A percentile compares a stretch with the other conserved stretches of the same genome.
Evolutionary conservation across 805 yeast species (phyloP).

Genomic region (Diddensiella transvaalensis): DNA sequence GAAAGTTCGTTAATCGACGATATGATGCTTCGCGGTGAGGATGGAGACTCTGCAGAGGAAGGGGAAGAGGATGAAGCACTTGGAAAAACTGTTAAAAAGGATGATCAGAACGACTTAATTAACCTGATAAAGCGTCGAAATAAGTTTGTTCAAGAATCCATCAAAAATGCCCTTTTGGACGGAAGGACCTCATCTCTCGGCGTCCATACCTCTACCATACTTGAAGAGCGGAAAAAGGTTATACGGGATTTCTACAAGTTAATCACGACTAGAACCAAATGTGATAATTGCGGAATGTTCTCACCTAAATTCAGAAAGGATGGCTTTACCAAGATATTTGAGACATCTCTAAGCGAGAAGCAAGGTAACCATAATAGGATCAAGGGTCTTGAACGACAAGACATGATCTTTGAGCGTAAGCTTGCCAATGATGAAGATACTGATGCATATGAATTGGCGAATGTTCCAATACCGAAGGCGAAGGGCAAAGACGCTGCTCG

Average conservation of each 20-base stretch:
- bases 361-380: constrained; percentile 73
- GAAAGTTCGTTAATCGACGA: constrained; percentile 75
- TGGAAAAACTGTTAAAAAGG: constrained; percentile 19
- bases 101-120: constrained; percentile 37
- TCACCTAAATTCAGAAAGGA: constrained; percentile 94
- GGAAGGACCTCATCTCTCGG: constrained; percentile 70
- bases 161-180: constrained; percentile 68
- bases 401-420: constrained; percentile 50
- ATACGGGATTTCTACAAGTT: constrained; percentile 71
- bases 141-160: constrained; percentile 64
- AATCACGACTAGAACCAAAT: constrained; percentile 71
- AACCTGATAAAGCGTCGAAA: constrained; percentile 60
- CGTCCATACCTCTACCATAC: constrained; percentile 75
- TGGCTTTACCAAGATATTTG: constrained; percentile 89
- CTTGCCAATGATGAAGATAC: constrained; percentile 28
- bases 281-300: constrained; percentile 95
- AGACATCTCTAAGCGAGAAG: constrained; percentile 76
- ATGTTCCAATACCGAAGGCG: constrained; percentile 42
- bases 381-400: constrained; percentile 72
- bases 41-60: constrained; percentile 48
- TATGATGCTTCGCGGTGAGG: constrained; percentile 42
- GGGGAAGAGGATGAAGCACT: constrained; percentile 39
- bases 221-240: constrained; percentile 74
- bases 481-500: constrained; percentile 67
- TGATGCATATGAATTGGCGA: constrained; percentile 36